Evolutionary conservation across 2,329 filamentous ascomycete species (phyloP).

Genomic region (Fusarium buharicum): DNA sequence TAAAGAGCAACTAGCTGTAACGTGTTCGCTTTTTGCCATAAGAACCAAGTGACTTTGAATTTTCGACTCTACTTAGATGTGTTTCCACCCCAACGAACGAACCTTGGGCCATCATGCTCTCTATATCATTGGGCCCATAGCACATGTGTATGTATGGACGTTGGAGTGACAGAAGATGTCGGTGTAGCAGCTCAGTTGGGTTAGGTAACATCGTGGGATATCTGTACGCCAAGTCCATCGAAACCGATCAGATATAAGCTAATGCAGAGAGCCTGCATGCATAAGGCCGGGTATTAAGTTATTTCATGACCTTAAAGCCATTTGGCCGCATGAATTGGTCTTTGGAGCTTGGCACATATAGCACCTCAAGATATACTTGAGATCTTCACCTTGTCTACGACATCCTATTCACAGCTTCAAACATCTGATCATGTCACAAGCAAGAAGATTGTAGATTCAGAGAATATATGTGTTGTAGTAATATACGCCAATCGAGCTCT

Average conservation of each 20-base stretch:
- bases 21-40: background rate
- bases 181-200: background rate
- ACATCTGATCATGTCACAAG: background rate
- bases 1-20: background rate
- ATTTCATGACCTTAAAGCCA: background rate
- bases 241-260: background rate
- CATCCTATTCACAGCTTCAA: background rate
- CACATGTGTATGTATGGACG: no score
- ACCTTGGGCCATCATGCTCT: background rate
- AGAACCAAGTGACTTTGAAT: background rate
- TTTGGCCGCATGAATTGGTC: background rate
- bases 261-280: background rate
- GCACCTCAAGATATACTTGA: no score
- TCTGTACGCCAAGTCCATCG: background rate
- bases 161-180: background rate
- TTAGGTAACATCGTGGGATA: background rate
- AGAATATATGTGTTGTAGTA: background rate
- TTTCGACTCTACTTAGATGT: background rate
- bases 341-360: no score
- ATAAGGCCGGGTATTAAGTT: background rate
- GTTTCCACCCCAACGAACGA: background rate
- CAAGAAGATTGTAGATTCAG: background rate
- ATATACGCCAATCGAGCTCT: slow-evolving; percentile 1
- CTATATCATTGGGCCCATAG: background rate
- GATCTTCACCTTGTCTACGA: no score